Percentiles rank a stretch among this genome's conserved stretches.
phyloP scores from a whole-genome alignment of 2,329 filamentous ascomycete genomes.

The Aspergillus ochraceoroseus region DNA sequence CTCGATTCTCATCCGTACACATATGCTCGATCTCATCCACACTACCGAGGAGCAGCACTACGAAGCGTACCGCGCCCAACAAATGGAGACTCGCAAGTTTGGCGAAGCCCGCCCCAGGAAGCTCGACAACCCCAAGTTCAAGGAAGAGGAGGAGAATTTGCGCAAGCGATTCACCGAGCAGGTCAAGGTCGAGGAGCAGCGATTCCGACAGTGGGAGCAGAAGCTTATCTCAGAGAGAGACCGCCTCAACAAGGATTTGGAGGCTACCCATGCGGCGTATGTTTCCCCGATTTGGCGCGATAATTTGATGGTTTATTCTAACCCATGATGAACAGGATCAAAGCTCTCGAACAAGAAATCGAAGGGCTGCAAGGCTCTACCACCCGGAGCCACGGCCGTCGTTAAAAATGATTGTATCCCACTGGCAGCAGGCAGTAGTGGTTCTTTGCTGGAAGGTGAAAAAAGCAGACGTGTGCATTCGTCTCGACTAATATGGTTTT shows the following conservation, averaged over 20 bases:
- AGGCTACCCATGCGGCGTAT: slow-evolving; percentile 83
- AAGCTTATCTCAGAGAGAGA: slow-evolving; percentile 99
- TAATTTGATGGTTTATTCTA: no score
- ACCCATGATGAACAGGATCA: slow-evolving; percentile 47
- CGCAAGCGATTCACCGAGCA: slow-evolving; percentile 99
- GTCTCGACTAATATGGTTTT: slow-evolving; percentile 31
- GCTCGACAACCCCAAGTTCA: slow-evolving; percentile 99
- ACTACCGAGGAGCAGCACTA: slow-evolving; percentile 99
- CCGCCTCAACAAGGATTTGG: slow-evolving; percentile 98
- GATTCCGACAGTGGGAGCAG: slow-evolving; percentile 99
- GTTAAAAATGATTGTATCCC: slow-evolving; percentile 51
- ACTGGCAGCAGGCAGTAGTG: slow-evolving; percentile 17
- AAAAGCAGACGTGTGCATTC: slow-evolving; percentile 27
- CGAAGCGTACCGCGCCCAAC: slow-evolving; percentile 96
- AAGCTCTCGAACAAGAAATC: slow-evolving; percentile 71
- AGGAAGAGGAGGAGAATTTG: slow-evolving; percentile 97
- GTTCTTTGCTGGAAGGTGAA: slow-evolving; percentile 27
- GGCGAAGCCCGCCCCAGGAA: slow-evolving; percentile 95
- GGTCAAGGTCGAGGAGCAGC: slow-evolving; percentile 99
- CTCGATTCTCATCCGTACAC: slow-evolving; percentile 95
- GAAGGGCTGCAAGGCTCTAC: slow-evolving; percentile 88
- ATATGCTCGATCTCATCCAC: slow-evolving; percentile 99
- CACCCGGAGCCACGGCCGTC: slow-evolving; percentile 86
- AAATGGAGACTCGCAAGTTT: slow-evolving; percentile 99
- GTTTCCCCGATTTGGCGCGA: slow-evolving; percentile 23